A percentile compares a stretch with the other conserved stretches of the same genome.
phyloP scores from a whole-genome alignment of 495 filamentous ascomycete species.

The Aspergillus avenaceus region DNA sequence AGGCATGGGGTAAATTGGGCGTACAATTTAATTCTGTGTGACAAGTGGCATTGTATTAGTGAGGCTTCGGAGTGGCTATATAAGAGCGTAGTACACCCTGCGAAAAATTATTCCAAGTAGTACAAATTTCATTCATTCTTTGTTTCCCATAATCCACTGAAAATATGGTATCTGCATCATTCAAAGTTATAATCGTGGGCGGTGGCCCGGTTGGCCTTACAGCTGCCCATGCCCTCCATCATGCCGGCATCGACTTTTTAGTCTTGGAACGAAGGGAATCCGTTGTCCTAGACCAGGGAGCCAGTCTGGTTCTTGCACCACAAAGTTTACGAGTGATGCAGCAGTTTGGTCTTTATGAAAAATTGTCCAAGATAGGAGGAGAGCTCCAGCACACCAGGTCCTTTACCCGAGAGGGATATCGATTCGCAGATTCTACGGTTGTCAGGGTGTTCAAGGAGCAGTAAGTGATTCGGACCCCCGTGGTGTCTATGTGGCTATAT shows the following conservation, averaged over 20 bases:
- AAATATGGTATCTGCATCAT: too few species aligned
- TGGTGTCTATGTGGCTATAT: too few species aligned
- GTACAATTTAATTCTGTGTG: too few species aligned
- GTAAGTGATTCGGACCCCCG: constrained; percentile 6
- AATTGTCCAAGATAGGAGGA: constrained; percentile 5
- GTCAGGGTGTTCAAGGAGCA: constrained; percentile 12
- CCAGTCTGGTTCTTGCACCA: constrained; percentile 30
- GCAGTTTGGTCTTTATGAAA: constrained; percentile 44
- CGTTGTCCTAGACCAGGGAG: constrained; percentile 35
- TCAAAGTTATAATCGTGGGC: constrained; percentile 46
- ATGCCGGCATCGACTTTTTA: constrained; percentile 47
- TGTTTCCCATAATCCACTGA: too few species aligned
- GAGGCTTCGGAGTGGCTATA: too few species aligned
- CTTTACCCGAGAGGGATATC: background rate
- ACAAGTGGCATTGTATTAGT: too few species aligned
- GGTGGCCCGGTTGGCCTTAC: constrained; percentile 47
- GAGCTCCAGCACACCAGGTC: background rate
- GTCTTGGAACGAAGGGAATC: constrained; percentile 40
- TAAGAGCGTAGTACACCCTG: too few species aligned
- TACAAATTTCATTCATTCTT: too few species aligned
- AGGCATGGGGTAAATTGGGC: too few species aligned
- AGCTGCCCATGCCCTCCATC: constrained; percentile 42
- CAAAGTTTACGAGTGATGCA: constrained; percentile 41
- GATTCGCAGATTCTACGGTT: constrained; percentile 1
- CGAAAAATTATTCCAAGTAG: too few species aligned